Evolutionary conservation across 257 asterid species (phyloP).

Genomic region (Plectranthus barbatus): DNA sequence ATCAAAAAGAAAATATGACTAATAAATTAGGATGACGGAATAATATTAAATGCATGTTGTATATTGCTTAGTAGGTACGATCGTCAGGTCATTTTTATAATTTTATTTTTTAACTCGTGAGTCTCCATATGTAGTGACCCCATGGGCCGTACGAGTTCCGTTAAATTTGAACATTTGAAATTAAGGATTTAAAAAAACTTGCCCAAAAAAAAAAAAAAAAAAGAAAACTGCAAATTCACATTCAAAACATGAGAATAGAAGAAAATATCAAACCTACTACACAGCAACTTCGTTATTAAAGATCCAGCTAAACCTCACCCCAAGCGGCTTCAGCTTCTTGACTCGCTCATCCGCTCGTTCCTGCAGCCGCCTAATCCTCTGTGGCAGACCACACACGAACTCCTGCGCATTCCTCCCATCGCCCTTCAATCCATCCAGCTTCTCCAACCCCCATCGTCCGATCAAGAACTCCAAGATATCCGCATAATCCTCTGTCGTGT

Average conservation of each 20-base stretch:
- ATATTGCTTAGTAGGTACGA: too few relatives aligned
- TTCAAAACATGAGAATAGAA: not conserved
- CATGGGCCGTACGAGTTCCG: too few relatives aligned
- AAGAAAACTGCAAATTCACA: too few relatives aligned
- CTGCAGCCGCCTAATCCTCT: not conserved
- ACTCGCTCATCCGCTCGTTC: not conserved
- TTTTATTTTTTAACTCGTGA: too few relatives aligned
- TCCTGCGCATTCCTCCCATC: not conserved
- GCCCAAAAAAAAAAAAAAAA: too few relatives aligned
- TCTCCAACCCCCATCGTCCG: not conserved
- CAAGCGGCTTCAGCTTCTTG: constrained; percentile 2
- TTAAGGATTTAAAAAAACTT: too few relatives aligned
- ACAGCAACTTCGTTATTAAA: not conserved
- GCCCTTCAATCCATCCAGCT: not conserved
- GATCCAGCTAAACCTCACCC: not conserved
- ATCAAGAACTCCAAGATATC: not conserved
- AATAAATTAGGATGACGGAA: too few relatives aligned
- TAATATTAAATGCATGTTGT: too few relatives aligned
- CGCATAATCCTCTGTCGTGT: not conserved
- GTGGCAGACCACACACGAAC: not conserved
- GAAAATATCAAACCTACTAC: not conserved
- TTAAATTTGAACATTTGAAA: too few relatives aligned
- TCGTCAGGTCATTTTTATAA: too few relatives aligned
- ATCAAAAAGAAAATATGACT: too few relatives aligned
- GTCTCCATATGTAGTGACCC: too few relatives aligned